Evolutionary conservation across 768 basidiomycete species (phyloP).

Genomic region (Rickenella mellea): DNA sequence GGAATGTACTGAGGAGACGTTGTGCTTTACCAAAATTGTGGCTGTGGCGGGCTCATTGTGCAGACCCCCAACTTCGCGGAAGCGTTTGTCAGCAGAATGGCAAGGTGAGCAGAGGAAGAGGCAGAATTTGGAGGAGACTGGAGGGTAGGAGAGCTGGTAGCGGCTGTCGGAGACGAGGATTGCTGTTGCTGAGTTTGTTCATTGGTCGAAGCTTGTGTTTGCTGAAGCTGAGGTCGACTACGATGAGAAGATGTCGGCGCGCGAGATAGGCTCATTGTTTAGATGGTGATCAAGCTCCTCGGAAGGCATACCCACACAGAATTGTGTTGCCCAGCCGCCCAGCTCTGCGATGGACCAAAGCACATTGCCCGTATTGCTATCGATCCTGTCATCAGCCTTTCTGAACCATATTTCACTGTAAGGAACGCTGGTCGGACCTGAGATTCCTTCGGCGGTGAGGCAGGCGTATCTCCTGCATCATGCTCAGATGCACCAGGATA

Average conservation of each 20-base stretch:
- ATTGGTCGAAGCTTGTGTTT: no score
- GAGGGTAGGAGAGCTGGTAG: no score
- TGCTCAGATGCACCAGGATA: conserved; percentile 27
- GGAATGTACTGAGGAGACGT: conserved; percentile 24
- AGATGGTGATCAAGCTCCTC: conserved; percentile 15
- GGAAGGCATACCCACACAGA: conserved; percentile 23
- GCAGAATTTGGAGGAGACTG: no score
- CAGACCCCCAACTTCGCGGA: conserved; percentile 41
- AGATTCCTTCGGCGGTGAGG: conserved; percentile 9
- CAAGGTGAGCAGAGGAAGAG: conserved; percentile 44
- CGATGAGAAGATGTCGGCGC: no score
- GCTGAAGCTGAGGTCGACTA: no score
- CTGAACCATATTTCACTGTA: conserved; percentile 21
- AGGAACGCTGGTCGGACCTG: conserved; percentile 4
- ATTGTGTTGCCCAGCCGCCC: conserved; percentile 59
- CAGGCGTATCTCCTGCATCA: conserved; percentile 8
- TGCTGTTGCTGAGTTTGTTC: no score
- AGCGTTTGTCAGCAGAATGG: conserved; percentile 42
- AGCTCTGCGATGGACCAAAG: conserved; percentile 63
- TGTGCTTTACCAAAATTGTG: conserved; percentile 46
- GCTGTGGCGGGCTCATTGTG: conserved; percentile 34
- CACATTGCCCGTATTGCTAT: conserved; percentile 74
- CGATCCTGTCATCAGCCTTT: no score
- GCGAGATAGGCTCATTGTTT: no score
- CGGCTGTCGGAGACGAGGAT: no score